Percentiles rank a stretch among this genome's conserved stretches.
phyloP scores from a whole-genome alignment of 768 basidiomycete species.

The Podaxis rugospora region DNA sequence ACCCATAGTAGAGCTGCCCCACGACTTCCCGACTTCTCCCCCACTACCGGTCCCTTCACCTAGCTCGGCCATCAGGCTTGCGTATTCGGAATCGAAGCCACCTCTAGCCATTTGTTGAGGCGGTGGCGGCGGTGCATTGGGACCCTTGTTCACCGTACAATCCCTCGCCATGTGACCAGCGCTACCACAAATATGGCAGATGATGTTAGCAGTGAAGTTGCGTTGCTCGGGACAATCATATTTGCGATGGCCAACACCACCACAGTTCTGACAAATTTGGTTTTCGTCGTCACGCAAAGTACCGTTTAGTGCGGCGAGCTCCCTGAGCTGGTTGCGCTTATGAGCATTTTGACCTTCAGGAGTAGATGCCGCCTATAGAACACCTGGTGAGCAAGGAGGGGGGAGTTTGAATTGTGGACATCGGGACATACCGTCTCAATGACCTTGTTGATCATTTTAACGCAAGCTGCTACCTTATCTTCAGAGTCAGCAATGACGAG shows the following conservation, averaged over 20 bases:
- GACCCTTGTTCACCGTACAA: slow-evolving; percentile 91
- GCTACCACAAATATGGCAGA: slow-evolving; percentile 97
- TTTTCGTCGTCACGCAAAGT: slow-evolving; percentile 99
- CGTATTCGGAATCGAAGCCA: slow-evolving; percentile 97
- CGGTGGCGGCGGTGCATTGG: slow-evolving; percentile 54
- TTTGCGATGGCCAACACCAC: slow-evolving; percentile 92
- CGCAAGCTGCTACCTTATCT: slow-evolving; percentile 88
- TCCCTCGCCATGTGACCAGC: slow-evolving; percentile 99
- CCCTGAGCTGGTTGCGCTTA: slow-evolving; percentile 97
- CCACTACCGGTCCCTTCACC: slow-evolving; percentile 71
- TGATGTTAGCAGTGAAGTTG: slow-evolving; percentile 99
- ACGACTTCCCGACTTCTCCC: slow-evolving; percentile 50
- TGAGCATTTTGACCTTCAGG: slow-evolving; percentile 99
- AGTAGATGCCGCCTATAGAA: slow-evolving; percentile 86
- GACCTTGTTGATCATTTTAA: slow-evolving; percentile 93
- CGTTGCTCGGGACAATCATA: slow-evolving; percentile 98
- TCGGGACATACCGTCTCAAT: slow-evolving; percentile 86
- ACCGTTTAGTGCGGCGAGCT: slow-evolving; percentile 95
- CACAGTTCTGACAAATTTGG: slow-evolving; percentile 97
- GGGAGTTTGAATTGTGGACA: neutral
- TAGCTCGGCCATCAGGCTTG: slow-evolving; percentile 95
- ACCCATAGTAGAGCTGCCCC: slow-evolving; percentile 45
- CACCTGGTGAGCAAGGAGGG: neutral
- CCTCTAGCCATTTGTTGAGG: slow-evolving; percentile 57
- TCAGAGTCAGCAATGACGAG: slow-evolving; percentile 90